A percentile compares a stretch with the other conserved stretches of the same genome.
Evolutionary conservation across 2,329 filamentous ascomycete species (phyloP).

Genomic region (Sclerotiophoma versabilis): DNA sequence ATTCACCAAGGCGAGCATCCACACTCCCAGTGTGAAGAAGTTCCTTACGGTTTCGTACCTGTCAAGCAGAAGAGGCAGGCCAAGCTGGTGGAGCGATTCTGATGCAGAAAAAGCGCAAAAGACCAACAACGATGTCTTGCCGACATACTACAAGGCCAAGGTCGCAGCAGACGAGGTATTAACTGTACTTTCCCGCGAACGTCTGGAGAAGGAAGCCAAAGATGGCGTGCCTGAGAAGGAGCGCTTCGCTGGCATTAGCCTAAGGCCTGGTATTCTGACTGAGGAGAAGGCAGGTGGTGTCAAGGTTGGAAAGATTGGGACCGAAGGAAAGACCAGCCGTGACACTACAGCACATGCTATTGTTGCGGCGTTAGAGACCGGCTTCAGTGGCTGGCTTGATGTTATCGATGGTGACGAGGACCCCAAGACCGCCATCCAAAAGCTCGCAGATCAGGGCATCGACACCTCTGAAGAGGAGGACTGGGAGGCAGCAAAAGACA

Average conservation of each 20-base stretch:
- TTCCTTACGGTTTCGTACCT: slow-evolving; percentile 64
- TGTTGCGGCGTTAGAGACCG: slow-evolving; percentile 57
- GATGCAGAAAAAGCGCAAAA: slow-evolving; percentile 56
- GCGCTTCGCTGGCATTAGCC: slow-evolving; percentile 59
- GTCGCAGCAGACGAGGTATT: slow-evolving; percentile 64
- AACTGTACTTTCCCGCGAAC: slow-evolving; percentile 51
- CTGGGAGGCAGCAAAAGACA: slow-evolving; percentile 16
- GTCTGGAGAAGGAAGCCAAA: slow-evolving; percentile 37
- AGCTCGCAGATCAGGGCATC: slow-evolving; percentile 14
- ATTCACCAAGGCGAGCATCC: slow-evolving; percentile 59
- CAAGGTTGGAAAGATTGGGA: slow-evolving; percentile 55
- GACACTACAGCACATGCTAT: slow-evolving; percentile 62
- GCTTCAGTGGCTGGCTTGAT: slow-evolving; percentile 62
- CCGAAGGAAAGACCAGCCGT: slow-evolving; percentile 54
- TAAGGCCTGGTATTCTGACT: slow-evolving; percentile 59
- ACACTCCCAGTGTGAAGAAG: slow-evolving; percentile 56
- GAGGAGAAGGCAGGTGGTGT: slow-evolving; percentile 59
- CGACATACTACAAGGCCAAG: slow-evolving; percentile 62
- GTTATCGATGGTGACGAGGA: slow-evolving; percentile 59
- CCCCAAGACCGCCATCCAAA: slow-evolving; percentile 32
- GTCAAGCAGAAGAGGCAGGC: slow-evolving; percentile 56
- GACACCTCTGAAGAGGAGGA: slow-evolving; percentile 14
- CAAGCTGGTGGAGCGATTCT: slow-evolving; percentile 60
- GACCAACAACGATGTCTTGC: slow-evolving; percentile 58
- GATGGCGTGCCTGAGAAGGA: slow-evolving; percentile 34